Base-by-base conservation (phyloP, 73 alveolate species). In the Stentor roeselii region DNA sequence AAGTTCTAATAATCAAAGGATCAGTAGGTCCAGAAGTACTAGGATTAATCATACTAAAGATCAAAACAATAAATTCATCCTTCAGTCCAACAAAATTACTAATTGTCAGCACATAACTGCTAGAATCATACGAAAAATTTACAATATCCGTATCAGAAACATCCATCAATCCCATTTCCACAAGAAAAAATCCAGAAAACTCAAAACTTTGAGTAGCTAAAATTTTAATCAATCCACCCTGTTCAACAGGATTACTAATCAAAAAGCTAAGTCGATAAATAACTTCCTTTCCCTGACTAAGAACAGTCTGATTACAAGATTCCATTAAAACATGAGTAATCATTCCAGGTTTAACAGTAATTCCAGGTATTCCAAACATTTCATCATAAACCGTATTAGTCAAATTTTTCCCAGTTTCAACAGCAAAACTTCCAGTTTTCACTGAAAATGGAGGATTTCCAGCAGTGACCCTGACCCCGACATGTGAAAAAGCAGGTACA, bases 331-430 rank as follows among this genome's bases (percentile, higher is more conserved):
- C 78, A 36, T 58, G 76, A 0, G 86, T 38, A 15, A 88, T 60
- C 37, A 82, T 42, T 34, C 92, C 82, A 14, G 94, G 94, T 2
- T 39, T 50, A 30, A 88, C 86, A 80, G 83, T 42, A 3, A 88
- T 82, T 3, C 94, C 94, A 40, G 31, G 42, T 36, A 86, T 82
- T 50, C 76, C 86, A 27, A 59, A 39, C 76, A 88, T 86, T 83
- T 84, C 76, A 30, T 88, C 74, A 78, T 88, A 88, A 27, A 86
- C 78, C 75, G 85, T 75, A 31, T 59, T 78, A n/a, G 94, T 88
- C 39, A 60, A 35, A 34, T 78, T 82, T 3, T 89, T 86, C 60
- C 60, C 84, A 3, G 91, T 84, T 21, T 82, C 89, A 0, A 88
- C 75, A 35, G 82, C 59, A 42, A 88, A 88, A 37, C 41, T 21